These are phyloP conservation scores for Fusarium sacchari DNA, from an alignment of 2,329 filamentous ascomycete species.

Conservation along the genomic window DNA sequence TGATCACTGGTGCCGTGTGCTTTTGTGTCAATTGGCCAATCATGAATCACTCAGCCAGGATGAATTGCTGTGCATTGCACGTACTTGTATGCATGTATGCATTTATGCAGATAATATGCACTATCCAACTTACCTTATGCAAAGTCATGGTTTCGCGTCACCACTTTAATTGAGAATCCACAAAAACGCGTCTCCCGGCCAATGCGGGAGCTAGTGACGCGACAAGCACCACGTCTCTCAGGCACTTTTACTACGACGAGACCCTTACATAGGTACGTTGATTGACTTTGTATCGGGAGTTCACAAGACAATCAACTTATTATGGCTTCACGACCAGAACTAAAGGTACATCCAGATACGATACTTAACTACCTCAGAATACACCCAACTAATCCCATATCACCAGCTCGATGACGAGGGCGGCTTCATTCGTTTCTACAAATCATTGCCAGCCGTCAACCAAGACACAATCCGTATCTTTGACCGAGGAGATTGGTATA, in stretches of 20 bases:
- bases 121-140: not conserved
- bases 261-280: conserved; percentile 6
- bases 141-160: conserved; percentile 32
- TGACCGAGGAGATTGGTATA: conserved; percentile 94
- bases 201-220: conserved; percentile 36
- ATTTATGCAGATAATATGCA: not conserved
- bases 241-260: conserved; percentile 6
- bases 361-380: not conserved
- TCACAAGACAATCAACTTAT: conserved; percentile 38
- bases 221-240: conserved; percentile 32
- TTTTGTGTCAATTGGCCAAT: not conserved
- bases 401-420: conserved; percentile 90
- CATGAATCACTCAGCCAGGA: not conserved
- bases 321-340: conserved; percentile 78
- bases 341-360: conserved; percentile 64
- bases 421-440: conserved; percentile 97
- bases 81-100: not conserved
- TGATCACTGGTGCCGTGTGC: not conserved
- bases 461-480: conserved; percentile 88
- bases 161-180: conserved; percentile 41
- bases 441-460: conserved; percentile 77
- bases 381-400: conserved; percentile 1
- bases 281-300: conserved; percentile 10
- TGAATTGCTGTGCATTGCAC: not conserved
- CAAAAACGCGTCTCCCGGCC: conserved; percentile 44